These are phyloP conservation scores for Lasiodiplodia sp. DNA, from an alignment of 2,329 filamentous ascomycete species.

Conservation along the genomic window DNA sequence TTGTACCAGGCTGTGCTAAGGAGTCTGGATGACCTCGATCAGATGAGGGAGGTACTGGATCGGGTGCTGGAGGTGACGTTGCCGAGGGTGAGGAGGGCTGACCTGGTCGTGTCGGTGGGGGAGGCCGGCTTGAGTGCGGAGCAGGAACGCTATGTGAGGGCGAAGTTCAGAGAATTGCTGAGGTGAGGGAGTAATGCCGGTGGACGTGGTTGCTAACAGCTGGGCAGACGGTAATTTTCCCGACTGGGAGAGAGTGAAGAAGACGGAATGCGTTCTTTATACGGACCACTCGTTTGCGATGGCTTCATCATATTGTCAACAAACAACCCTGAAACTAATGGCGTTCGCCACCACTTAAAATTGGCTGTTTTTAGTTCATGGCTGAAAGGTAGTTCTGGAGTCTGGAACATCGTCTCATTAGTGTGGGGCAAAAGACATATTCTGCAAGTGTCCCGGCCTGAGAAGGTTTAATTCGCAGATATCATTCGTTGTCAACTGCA, in stretches of 20 bases:
- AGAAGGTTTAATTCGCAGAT: no score
- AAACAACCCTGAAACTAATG: not conserved
- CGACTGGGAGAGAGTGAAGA: not conserved
- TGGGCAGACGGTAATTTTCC: no score
- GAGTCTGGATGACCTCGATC: not conserved
- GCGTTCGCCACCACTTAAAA: not conserved
- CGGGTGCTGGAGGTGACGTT: not conserved
- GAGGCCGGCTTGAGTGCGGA: not conserved
- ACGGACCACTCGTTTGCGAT: not conserved
- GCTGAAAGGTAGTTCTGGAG: not conserved
- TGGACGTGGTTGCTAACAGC: no score
- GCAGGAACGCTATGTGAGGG: not conserved
- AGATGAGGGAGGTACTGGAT: constrained; percentile 1
- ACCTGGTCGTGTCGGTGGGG: not conserved
- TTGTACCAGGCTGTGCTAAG: not conserved
- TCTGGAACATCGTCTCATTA: not conserved
- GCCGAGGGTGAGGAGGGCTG: constrained; percentile 1
- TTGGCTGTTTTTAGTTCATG: not conserved
- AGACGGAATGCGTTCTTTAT: not conserved
- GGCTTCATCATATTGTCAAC: not conserved
- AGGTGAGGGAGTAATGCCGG: not conserved
- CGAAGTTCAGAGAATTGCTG: constrained; percentile 2
- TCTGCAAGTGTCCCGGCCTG: no score
- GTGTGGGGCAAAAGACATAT: not conserved
- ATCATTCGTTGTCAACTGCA: no score